Base-by-base conservation (phyloP, 2,329 filamentous ascomycete genomes). In the Epichloe coenophiala region DNA sequence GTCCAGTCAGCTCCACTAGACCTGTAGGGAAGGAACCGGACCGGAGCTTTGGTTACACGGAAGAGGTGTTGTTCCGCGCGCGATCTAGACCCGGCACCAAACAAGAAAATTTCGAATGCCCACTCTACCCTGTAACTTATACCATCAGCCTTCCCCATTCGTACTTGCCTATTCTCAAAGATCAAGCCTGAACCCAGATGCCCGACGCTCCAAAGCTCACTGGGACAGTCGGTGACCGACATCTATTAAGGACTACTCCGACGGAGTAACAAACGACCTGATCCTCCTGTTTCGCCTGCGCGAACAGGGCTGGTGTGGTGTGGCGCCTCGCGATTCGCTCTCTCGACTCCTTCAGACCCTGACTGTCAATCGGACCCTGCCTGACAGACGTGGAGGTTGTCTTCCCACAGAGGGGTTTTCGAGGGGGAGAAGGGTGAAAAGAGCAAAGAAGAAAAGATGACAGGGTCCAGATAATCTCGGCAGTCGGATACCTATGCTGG, bases 321-420 rank as follows among this genome's bases (percentile, higher is more conserved):
- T 50, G 41, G 48, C 48, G 48, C 42, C 19, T 35, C 21, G 36
- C 48, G 17, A 50, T 50, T 33, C 48, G 48, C 13, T 36, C 27
- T 35, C 38, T 31, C 21, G 15, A 7, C 9, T 31, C 12, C n/a
- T 43, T 19, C 38, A 31, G 42, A 44, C 9, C n/a, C 42, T 11
- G 42, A 33, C 6, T 33, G n/a, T 44, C 15, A 21, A 33, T 5
- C 21, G 4, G 42, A n/a, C 19, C 15, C 21, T 19, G 38, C 36
- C 23, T 43, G n/a, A 36, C 27, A 33, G 47, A 33, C 15, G 12
- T 31, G 35, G 23, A 27, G 23, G 23, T 27, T 27, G 23, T 27
- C 23, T 27, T 27, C 23, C 23, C 23, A 27, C 38, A 36, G 5
- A 46, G 15, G 17, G 6, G n/a, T 42, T 33, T 3, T 41, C 17